Evolutionary conservation across 106 monocot genomes (phyloP), one percentile per base, ranked within the genome.

Genomic region (Cymbidium sinense): DNA sequence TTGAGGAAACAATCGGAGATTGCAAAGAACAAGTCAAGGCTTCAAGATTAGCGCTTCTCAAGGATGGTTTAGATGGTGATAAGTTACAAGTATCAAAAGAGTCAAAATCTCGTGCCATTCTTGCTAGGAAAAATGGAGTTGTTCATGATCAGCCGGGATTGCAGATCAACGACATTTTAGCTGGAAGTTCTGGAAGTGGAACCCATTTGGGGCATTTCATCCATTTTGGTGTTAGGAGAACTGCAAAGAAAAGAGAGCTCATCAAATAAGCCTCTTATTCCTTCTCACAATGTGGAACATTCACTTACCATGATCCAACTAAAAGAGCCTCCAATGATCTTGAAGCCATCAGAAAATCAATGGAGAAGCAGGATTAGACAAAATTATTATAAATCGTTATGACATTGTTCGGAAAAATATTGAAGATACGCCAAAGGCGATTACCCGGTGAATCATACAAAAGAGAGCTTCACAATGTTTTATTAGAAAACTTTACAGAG

Each of bases 401-500:
- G 90, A 99, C 37, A 99, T 99, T 81, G 98, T 92, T 8, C 89
- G 64, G n/a, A 99, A 94, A 77, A 99, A 86, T 83, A 87, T 99
- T 31, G 94, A 99, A 76, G 98, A 94, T 80, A 83, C 83, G 29
- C 95, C 99, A 7, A 99, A 99, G 82, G 92, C 95, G 35, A 91
- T 99, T 33, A 99, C 75, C n/a, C n/a, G 89, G 37, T 39, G 7
- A 39, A 18, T 17, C n/a, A n/a, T n/a, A n/a, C n/a, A n/a, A n/a
- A n/a, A n/a, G n/a, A n/a, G n/a, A n/a, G n/a, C n/a, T n/a, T n/a
- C n/a, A n/a, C n/a, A n/a, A n/a, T n/a, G n/a, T n/a, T n/a, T n/a
- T n/a, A n/a, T n/a, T n/a, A n/a, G n/a, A n/a, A 17, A 61, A 83
- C 69, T 75, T n/a, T n/a, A n/a, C n/a, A n/a, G n/a, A 91, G 91